These are phyloP conservation scores for Astragalus glycyphyllos DNA, from an alignment of 306 rosid species.

Conservation along the genomic window DNA sequence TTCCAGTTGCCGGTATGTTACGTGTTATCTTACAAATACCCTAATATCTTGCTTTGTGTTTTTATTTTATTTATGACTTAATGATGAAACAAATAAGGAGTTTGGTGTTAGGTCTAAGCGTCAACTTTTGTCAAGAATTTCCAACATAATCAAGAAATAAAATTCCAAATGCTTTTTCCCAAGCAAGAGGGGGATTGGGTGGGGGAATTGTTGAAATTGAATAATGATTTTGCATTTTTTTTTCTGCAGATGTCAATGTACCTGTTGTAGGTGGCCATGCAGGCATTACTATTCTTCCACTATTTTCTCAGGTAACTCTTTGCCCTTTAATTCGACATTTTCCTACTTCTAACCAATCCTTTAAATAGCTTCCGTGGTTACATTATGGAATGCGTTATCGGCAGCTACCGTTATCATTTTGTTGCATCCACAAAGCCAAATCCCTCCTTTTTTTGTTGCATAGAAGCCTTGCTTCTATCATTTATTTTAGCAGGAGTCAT, in stretches of 20 bases:
- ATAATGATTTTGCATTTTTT: conserved; percentile 22
- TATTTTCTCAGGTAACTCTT: conserved; percentile 84
- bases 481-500: too few species aligned
- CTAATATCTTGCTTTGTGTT: conserved; percentile 6
- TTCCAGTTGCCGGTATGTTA: conserved; percentile 82
- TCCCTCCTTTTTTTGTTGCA: too few species aligned
- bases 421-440: too few species aligned
- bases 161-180: background rate
- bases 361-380: too few species aligned
- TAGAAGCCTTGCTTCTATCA: too few species aligned
- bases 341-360: background rate
- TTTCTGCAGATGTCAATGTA: conserved; percentile 85
- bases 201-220: conserved; percentile 11
- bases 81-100: background rate
- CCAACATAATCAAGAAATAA: background rate
- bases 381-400: too few species aligned
- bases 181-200: background rate
- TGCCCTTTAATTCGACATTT: background rate
- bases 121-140: conserved; percentile 7
- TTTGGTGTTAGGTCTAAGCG: background rate
- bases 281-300: conserved; percentile 92
- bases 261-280: conserved; percentile 99
- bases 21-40: conserved; percentile 7
- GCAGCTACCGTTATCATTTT: too few species aligned
- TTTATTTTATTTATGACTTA: background rate